Evolutionary conservation across 257 asterid species (phyloP).

Genomic region (Solanum virginianum): DNA sequence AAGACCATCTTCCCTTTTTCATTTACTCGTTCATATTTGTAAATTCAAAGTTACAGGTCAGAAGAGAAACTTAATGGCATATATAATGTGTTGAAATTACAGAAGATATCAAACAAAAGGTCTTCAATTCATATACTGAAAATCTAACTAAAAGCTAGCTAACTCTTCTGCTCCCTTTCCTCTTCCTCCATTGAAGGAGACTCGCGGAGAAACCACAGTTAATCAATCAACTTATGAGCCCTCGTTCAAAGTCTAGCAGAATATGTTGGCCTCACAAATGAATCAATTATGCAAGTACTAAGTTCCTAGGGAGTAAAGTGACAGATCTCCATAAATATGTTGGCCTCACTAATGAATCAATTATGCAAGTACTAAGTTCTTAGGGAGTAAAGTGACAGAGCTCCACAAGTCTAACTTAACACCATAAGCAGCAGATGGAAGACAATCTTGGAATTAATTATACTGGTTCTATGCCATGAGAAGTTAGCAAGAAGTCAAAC

Average conservation of each 20-base stretch:
- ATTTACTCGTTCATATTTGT: background rate
- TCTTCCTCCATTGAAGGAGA: background rate
- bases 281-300: background rate
- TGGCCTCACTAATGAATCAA: background rate
- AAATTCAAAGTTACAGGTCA: background rate
- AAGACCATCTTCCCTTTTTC: background rate
- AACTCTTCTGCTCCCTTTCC: background rate
- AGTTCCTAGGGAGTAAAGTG: background rate
- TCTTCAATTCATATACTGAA: background rate
- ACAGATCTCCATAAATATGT: too few relatives aligned
- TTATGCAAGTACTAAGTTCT: background rate
- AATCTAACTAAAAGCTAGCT: background rate
- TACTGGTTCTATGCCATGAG: background rate
- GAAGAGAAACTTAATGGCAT: background rate
- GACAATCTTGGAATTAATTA: background rate
- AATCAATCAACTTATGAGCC: background rate
- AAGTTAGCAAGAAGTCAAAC: background rate
- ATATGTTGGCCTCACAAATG: background rate
- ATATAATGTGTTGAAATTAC: background rate
- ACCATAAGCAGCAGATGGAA: background rate
- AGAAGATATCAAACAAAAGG: background rate
- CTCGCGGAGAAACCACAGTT: background rate
- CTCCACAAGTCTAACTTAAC: background rate
- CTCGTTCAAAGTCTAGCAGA: background rate
- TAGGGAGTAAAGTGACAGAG: background rate